Evolutionary conservation across 2,329 filamentous ascomycete genomes (phyloP).

Genomic region (Dactylellina leptospora): DNA sequence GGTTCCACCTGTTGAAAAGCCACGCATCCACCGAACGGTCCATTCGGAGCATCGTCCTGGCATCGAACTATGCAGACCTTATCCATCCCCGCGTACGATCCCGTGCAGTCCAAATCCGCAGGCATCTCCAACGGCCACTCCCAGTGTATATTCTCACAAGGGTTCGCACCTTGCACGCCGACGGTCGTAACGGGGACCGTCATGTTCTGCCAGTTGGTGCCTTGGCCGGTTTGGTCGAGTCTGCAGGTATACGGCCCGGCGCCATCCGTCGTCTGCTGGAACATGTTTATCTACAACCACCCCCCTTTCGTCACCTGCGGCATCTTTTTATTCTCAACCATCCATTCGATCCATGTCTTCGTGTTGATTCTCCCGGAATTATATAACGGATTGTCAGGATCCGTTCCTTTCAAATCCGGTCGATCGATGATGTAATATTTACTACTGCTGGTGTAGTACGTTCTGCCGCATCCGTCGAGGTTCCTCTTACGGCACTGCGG

Average conservation of each 20-base stretch:
- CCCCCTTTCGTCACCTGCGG: constrained; percentile 8
- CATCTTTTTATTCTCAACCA: constrained; percentile 3
- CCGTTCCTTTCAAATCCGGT: constrained; percentile 6
- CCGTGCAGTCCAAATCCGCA: constrained; percentile 10
- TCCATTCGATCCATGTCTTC: constrained; percentile 15
- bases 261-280: constrained; percentile 17
- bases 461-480: constrained; percentile 7
- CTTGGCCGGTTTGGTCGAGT: constrained; percentile 9
- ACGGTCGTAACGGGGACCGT: constrained; percentile 5
- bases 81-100: background rate
- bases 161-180: constrained; percentile 13
- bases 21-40: constrained; percentile 19
- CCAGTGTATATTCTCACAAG: constrained; percentile 19
- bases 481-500: constrained; percentile 3
- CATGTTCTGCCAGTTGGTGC: background rate
- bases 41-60: constrained; percentile 11
- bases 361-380: constrained; percentile 8
- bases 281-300: constrained; percentile 13
- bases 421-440: constrained; percentile 16
- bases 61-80: constrained; percentile 11
- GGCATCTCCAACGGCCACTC: constrained; percentile 17
- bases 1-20: constrained; percentile 9
- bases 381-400: background rate
- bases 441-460: constrained; percentile 1
- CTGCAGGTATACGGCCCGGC: constrained; percentile 8